Evolutionary conservation across 2,329 filamentous ascomycete species (phyloP), one percentile per base, ranked within the genome.

Genomic region (Ophiostoma triangulosporum): DNA sequence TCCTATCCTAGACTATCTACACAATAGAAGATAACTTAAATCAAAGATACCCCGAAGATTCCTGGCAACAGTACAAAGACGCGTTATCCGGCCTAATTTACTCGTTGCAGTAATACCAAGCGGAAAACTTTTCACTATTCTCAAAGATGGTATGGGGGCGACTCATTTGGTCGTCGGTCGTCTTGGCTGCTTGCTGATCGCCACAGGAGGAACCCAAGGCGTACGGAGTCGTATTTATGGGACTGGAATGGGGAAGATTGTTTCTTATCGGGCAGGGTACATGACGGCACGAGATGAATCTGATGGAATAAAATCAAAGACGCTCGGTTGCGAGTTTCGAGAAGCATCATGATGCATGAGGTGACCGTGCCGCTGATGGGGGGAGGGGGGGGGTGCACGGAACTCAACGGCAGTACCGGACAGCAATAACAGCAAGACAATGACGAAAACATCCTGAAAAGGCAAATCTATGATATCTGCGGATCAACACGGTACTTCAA

Each of bases 61-160:
- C n/a, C n/a, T n/a, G n/a, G n/a, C n/a, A n/a, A 43, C 36, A 40
- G 12, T 9, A 43, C 38, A 43, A 26, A 24, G 38, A 43, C 46
- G 46, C 46, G 29, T 33, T 48, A 48, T 48, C 33, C 46, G 46
- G 46, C 27, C 46, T 24, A 48, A 48, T 48, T 48, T 48, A 48
- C 46, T 48, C 46, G 46, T 48, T 48, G 46, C 46, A 48, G 46
- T 48, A 48, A 48, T 33, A 48, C 46, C 46, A 48, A 48, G 46
- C 46, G 46, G 32, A 48, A 31, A 48, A 33, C n/a, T 48, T 20
- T 48, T 48, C 46, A 48, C 46, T 15, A 48, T 15, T 5, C 6
- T 15, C 26, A 24, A 27, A 24, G 43, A 29, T 46, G 43, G 43
- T 26, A 46, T 46, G 43, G 43, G 43, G 43, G 26, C 43, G 43